Evolutionary conservation across 2,329 filamentous ascomycete species (phyloP).

Genomic region (Curvularia sp.): DNA sequence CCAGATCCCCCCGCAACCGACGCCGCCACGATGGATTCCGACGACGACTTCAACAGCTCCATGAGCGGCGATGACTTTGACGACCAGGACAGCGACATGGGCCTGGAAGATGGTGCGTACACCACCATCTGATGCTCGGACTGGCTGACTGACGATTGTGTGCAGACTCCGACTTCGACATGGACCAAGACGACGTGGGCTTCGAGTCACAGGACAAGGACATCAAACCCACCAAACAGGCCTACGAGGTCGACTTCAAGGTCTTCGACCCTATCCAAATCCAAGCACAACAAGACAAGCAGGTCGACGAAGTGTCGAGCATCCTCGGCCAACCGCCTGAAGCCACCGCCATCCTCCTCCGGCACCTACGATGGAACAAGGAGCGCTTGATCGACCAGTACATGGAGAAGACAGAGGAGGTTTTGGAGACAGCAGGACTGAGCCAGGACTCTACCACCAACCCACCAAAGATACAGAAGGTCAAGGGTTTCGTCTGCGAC

Average conservation of each 20-base stretch:
- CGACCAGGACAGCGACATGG: constrained; percentile 77
- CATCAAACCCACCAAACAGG: constrained; percentile 73
- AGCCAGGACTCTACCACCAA: constrained; percentile 58
- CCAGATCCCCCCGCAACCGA: constrained; percentile 46
- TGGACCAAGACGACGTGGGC: constrained; percentile 67
- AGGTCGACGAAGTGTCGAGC: constrained; percentile 88
- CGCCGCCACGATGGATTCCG: constrained; percentile 80
- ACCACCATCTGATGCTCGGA: constrained; percentile 4
- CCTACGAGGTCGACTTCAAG: constrained; percentile 85
- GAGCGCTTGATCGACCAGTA: constrained; percentile 94
- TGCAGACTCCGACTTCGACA: constrained; percentile 59
- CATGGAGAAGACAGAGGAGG: constrained; percentile 84
- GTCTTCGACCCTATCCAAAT: constrained; percentile 84
- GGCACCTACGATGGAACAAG: constrained; percentile 94
- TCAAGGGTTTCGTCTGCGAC: constrained; percentile 85
- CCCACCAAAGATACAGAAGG: constrained; percentile 71
- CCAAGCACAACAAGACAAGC: constrained; percentile 80
- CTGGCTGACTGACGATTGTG: constrained; percentile 9
- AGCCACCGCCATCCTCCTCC: constrained; percentile 86
- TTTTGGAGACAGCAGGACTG: constrained; percentile 84
- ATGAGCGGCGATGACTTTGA: constrained; percentile 78
- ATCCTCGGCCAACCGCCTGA: constrained; percentile 90
- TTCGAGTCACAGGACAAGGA: constrained; percentile 73
- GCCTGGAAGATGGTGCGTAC: constrained; percentile 54
- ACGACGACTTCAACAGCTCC: constrained; percentile 90